phyloP scores from a whole-genome alignment of 805 yeast genomes.

The Sungouiozyma ichnusensis region DNA sequence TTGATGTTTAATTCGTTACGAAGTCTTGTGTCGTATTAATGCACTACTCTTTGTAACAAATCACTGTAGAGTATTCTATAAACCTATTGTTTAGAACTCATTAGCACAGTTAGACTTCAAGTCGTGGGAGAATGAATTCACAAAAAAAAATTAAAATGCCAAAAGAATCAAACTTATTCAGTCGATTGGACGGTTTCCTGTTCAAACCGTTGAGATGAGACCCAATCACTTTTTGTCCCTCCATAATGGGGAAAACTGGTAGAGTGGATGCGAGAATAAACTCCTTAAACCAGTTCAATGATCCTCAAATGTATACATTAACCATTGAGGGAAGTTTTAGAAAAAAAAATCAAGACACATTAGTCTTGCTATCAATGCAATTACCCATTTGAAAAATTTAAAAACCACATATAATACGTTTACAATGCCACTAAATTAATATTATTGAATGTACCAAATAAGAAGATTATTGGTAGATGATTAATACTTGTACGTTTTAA shows the following conservation, averaged over 20 bases:
- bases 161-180: conserved; percentile 27
- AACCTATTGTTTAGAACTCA: too few relatives aligned
- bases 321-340: conserved; percentile 6
- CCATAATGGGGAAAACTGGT: conserved; percentile 24
- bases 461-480: background rate
- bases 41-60: too few relatives aligned
- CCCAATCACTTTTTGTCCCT: conserved; percentile 26
- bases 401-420: conserved; percentile 4
- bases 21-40: too few relatives aligned
- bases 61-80: too few relatives aligned
- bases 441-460: conserved; percentile 1
- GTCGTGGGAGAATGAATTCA: background rate
- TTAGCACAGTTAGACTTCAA: too few relatives aligned
- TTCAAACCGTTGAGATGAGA: background rate
- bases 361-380: background rate
- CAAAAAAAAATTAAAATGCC: conserved; percentile 8
- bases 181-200: conserved; percentile 13
- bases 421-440: conserved; percentile 16
- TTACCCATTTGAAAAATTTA: conserved; percentile 1
- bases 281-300: conserved; percentile 3
- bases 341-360: conserved; percentile 5
- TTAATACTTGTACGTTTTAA: conserved; percentile 27
- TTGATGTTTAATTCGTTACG: background rate
- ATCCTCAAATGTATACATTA: conserved; percentile 6
- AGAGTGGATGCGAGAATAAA: conserved; percentile 2